Percentiles rank a stretch among this genome's conserved stretches.
Evolutionary conservation across 306 rosid genomes (phyloP).

Genomic region (Trifolium dubium): DNA sequence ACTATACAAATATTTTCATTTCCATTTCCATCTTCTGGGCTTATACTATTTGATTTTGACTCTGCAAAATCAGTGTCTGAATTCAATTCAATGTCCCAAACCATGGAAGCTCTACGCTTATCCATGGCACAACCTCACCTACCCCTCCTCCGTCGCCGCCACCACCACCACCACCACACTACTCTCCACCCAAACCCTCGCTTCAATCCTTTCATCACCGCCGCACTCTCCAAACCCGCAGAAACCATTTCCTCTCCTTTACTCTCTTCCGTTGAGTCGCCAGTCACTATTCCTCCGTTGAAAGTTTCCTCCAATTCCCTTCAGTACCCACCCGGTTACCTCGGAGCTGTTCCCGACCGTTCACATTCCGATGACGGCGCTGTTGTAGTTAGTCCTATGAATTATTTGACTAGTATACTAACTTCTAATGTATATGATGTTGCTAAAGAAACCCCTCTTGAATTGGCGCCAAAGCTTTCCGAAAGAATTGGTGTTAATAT

Average conservation of each 20-base stretch:
- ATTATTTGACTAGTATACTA: slow-evolving; percentile 75
- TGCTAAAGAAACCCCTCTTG: slow-evolving; percentile 79
- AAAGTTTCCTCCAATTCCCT: slow-evolving; percentile 60
- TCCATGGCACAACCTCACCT: slow-evolving; percentile 43
- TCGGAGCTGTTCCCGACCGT: slow-evolving; percentile 73
- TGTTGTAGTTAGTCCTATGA: slow-evolving; percentile 55
- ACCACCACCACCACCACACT: background rate
- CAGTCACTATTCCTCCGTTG: slow-evolving; percentile 7
- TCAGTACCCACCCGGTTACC: slow-evolving; percentile 73
- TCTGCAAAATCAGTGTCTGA: background rate
- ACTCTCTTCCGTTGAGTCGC: slow-evolving; percentile 4
- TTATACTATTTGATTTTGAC: background rate
- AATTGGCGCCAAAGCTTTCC: slow-evolving; percentile 75
- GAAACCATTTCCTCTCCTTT: slow-evolving; percentile 46
- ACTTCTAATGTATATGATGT: slow-evolving; percentile 87
- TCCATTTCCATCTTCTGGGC: background rate
- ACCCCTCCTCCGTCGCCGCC: slow-evolving; percentile 31
- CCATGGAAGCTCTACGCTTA: slow-evolving; percentile 65
- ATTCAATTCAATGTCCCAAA: background rate
- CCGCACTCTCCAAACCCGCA: slow-evolving; percentile 54
- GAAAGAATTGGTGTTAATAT: slow-evolving; percentile 66
- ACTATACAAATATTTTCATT: no score
- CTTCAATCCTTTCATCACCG: slow-evolving; percentile 42
- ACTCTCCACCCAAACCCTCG: slow-evolving; percentile 5
- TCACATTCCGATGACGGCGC: slow-evolving; percentile 36